These are phyloP conservation scores for Umbilicus rupestris DNA, from an alignment of 164 flowering plant genomes.

Conservation along the genomic window DNA sequence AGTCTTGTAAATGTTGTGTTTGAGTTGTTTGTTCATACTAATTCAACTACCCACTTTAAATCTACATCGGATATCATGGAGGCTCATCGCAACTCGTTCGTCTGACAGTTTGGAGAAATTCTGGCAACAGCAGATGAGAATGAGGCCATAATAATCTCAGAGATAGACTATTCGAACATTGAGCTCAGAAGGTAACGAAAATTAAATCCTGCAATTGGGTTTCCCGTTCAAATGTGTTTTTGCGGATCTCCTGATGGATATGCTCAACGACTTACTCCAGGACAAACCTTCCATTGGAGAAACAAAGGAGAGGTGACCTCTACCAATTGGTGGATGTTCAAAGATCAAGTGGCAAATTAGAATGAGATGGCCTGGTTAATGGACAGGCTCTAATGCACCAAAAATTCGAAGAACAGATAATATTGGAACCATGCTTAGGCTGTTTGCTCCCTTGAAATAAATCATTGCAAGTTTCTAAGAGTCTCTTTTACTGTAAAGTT, in stretches of 20 bases:
- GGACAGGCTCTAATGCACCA: too few relatives aligned
- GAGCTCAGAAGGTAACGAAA: slow-evolving; percentile 60
- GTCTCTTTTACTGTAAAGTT: too few relatives aligned
- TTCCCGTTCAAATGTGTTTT: neutral
- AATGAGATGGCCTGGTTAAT: neutral
- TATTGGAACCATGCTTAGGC: too few relatives aligned
- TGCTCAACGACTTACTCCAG: slow-evolving; percentile 22
- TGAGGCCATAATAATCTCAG: slow-evolving; percentile 65
- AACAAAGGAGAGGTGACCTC: slow-evolving; percentile 85
- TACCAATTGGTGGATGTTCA: slow-evolving; percentile 80
- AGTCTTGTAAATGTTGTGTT: slow-evolving; percentile 16
- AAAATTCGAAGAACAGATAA: too few relatives aligned
- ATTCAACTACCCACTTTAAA: too few relatives aligned
- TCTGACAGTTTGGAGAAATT: slow-evolving; percentile 80
- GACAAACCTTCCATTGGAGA: slow-evolving; percentile 59
- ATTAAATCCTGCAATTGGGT: neutral
- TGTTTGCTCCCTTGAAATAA: too few relatives aligned
- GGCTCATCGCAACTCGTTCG: neutral
- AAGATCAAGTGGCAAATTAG: slow-evolving; percentile 34
- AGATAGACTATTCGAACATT: slow-evolving; percentile 70
- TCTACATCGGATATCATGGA: neutral
- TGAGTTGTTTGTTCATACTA: too few relatives aligned
- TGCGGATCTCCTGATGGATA: neutral
- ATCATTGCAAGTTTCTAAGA: too few relatives aligned
- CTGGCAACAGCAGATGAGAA: slow-evolving; percentile 85